Percentiles rank a stretch among this genome's conserved stretches.
Conservation (phyloP, 1,139 yeast species). For the Scheffersomyces quercinus region DNA sequence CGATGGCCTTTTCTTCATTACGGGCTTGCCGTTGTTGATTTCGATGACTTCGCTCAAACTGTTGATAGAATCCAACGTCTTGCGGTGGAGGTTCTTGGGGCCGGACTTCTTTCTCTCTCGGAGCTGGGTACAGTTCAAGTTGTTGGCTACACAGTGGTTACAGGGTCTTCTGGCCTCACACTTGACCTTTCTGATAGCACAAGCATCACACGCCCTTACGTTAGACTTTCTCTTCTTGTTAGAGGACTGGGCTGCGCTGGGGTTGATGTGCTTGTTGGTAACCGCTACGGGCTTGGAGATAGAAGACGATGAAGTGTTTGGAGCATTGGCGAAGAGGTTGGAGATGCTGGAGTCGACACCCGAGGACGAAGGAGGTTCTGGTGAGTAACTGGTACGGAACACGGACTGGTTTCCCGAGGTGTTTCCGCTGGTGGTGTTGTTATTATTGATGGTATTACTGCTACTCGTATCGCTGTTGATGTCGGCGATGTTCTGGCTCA, state of each 20-base stretch:
- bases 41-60: conserved; percentile 16
- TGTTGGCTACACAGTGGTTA: conserved; percentile 39
- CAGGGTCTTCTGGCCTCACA: conserved; percentile 47
- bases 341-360: not conserved
- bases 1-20: conserved; percentile 1
- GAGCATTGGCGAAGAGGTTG: not conserved
- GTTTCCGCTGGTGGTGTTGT: no score
- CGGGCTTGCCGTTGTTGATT: conserved; percentile 2
- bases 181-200: conserved; percentile 45
- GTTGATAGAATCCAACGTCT: conserved; percentile 37
- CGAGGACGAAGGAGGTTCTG: not conserved
- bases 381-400: not conserved
- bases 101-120: conserved; percentile 46
- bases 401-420: not conserved
- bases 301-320: not conserved
- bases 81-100: conserved; percentile 40
- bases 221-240: conserved; percentile 13
- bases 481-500: not conserved
- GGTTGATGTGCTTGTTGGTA: not conserved
- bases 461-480: not conserved
- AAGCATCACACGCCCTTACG: conserved; percentile 41
- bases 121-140: conserved; percentile 37
- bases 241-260: conserved; percentile 1
- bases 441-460: no score
- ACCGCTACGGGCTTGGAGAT: not conserved